Conservation (phyloP, 495 filamentous ascomycete species). For the Choiromyces venosus region DNA sequence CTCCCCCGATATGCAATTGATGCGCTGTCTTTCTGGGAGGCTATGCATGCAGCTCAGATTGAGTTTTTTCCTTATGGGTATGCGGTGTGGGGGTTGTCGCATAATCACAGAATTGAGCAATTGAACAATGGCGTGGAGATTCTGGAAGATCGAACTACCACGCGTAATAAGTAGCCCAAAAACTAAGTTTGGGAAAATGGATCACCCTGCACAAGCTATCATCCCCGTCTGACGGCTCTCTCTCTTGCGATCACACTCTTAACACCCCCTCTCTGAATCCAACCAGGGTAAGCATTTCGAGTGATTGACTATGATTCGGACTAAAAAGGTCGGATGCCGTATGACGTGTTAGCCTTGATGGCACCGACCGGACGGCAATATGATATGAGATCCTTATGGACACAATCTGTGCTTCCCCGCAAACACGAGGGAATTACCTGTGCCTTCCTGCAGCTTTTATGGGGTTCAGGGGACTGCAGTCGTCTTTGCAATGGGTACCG, state of each 20-base stretch:
- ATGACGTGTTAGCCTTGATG: not conserved
- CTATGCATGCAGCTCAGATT: not conserved
- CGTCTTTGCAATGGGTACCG: not conserved
- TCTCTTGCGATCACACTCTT: not conserved
- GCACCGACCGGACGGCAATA: not conserved
- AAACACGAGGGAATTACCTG: conserved; percentile 1
- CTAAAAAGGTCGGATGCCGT: not conserved
- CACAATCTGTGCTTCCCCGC: not conserved
- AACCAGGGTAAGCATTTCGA: not conserved
- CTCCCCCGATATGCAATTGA: not conserved
- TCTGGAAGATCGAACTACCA: not conserved
- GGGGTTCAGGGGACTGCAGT: conserved; percentile 1
- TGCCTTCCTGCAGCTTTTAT: not conserved
- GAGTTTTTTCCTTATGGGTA: not conserved
- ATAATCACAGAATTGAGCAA: not conserved
- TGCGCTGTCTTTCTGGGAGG: not conserved
- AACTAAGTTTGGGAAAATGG: not conserved
- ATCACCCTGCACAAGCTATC: not conserved
- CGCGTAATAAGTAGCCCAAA: not conserved
- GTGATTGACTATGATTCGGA: not conserved
- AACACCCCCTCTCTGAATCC: not conserved
- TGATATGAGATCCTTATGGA: not conserved
- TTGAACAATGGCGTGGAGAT: not conserved
- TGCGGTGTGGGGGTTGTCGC: not conserved
- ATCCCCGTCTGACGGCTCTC: not conserved